Evolutionary conservation across 306 rosid genomes (phyloP), one percentile per base, ranked within the genome.

Genomic region (Cajanus cajan): DNA sequence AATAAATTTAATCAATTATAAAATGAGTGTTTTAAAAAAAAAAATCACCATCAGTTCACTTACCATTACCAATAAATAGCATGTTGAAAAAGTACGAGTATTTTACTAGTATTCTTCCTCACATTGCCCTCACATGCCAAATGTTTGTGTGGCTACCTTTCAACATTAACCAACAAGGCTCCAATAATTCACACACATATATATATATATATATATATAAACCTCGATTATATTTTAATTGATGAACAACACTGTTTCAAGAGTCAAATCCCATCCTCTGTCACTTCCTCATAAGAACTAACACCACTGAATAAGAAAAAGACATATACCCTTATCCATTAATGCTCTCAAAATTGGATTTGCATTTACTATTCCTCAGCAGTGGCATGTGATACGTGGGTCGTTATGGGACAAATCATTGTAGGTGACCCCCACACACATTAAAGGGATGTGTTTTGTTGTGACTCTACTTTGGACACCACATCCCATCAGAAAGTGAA

Each of bases 381-480:
- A 11, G 16, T 37, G 24, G n/a, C 71, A 59, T 79, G 37, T 68
- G 62, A 78, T 10, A 67, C 34, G 25, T 16, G 4, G 31, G 34
- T 28, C 3, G 18, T 22, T 22, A 14, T 31, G 68, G 55, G 54
- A 71, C 83, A 71, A 59, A 79, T 21, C 34, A 79, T 71, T 62
- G 50, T 19, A 52, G 11, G 59, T 63, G 22, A 51, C 59, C 70
- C 61, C 34, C 31, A 28, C 31, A 52, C 52, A 66, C 51, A 52
- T 80, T 36, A 24, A 80, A 62, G 74, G 54, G 16, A 72, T 25
- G 40, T 80, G 39, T 73, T 73, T 5, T 28, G 62, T 64, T 80
- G 51, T 14, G 52, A 65, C 76, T 65, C 50, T 16, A 24, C 51
- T 28, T 54, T 72, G 22, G 48, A 45, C 50, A 21, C 64, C 8